A percentile compares a stretch with the other conserved stretches of the same genome.
phyloP scores from a whole-genome alignment of 192 early-diverging fungal species.

The Funneliformis mosseae region DNA sequence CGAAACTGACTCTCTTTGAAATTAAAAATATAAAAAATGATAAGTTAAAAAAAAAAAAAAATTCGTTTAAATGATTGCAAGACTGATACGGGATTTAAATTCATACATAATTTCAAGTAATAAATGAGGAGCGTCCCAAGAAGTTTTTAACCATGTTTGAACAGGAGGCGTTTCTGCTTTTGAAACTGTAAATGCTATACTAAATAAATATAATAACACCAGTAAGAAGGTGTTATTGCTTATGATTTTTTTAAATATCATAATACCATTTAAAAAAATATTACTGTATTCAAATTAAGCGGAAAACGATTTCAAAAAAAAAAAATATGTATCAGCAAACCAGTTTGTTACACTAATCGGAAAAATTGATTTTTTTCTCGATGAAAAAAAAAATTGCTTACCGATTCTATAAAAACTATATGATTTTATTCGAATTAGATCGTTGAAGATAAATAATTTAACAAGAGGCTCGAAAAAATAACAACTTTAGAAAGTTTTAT shows the following conservation, averaged over 20 bases:
- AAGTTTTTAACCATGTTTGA: constrained; percentile 48
- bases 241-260: neutral
- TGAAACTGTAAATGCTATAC: neutral
- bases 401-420: too few relatives aligned
- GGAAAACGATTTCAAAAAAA: too few relatives aligned
- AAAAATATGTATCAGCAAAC: too few relatives aligned
- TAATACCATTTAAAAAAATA: neutral
- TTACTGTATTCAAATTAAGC: too few relatives aligned
- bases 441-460: too few relatives aligned
- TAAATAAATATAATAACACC: neutral
- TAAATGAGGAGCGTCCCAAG: constrained; percentile 71
- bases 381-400: too few relatives aligned
- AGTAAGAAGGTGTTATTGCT: neutral
- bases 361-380: too few relatives aligned
- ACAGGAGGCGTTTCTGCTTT: constrained; percentile 50
- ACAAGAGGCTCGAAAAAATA: too few relatives aligned
- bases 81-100: too few relatives aligned
- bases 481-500: too few relatives aligned
- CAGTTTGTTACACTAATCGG: too few relatives aligned
- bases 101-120: constrained; percentile 75
- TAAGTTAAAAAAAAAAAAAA: neutral
- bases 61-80: neutral
- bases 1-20: constrained; percentile 63
- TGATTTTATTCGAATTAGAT: too few relatives aligned
- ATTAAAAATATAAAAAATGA: neutral